Evolutionary conservation across 352 stramenopile genomes (phyloP), one percentile per base, ranked within the genome.

Genomic region (Phytophthora lateralis): DNA sequence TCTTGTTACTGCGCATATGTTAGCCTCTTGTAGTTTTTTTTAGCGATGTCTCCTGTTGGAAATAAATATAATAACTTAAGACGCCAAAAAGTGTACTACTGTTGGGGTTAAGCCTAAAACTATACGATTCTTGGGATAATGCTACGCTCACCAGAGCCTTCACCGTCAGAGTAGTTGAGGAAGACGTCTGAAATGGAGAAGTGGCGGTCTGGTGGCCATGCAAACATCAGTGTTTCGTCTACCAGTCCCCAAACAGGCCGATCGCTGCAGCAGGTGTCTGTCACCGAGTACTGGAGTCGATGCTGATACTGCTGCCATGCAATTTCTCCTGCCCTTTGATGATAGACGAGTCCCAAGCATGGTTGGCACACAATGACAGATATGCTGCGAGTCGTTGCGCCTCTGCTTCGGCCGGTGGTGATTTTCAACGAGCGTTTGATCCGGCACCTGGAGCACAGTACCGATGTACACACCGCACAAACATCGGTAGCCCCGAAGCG

Each of bases 291-390:
- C 29, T n/a, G 30, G 4, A 58, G 21, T 30, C 56, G 46, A 24
- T 64, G 46, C 18, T 50, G 45, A 7, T 64, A 53, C 20, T 64
- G 56, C 11, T 64, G 46, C 56, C 56, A 64, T 2, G 56, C 56
- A 20, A 64, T 58, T 39, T 52, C 49, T 12, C 37, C 38, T 15
- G 56, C 27, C 9, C 46, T 30, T 30, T 64, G 46, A 6, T 50
- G 12, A 6, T 21, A 20, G 11, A 60, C 24, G 6, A 60, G 15
- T 9, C 9, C 24, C 43, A 55, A 43, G 24, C 43, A 66, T n/a
- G 30, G 14, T 39, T 32, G 44, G 35, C 59, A 66, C 42, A 66
- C 29, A 3, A 55, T 24, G 20, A 60, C 49, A 24, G 29, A 7
- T 10, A 58, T 50, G n/a, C 27, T 51, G 43, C 47, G 35, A 29